Conservation (phyloP, 768 basidiomycete genomes). For the Mrakia blollopis region DNA sequence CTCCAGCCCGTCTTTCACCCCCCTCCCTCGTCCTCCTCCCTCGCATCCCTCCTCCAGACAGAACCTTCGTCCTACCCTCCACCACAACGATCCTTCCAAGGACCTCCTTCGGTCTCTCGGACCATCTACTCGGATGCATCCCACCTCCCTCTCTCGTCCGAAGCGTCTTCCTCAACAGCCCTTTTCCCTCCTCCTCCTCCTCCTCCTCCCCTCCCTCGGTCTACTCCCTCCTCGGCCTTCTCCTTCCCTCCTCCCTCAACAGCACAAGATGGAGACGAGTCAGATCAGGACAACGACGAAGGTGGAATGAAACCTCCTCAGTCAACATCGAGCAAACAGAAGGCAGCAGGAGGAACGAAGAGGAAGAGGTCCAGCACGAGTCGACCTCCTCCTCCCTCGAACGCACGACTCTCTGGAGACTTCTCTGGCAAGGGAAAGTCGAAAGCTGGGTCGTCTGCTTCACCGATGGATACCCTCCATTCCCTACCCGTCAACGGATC, state of each 20-base stretch:
- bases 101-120: not conserved
- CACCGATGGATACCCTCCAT: not conserved
- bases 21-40: slow-evolving; percentile 1
- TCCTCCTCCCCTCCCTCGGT: not conserved
- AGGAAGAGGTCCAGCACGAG: slow-evolving; percentile 24
- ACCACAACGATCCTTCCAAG: not conserved
- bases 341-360: not conserved
- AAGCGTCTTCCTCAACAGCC: slow-evolving; percentile 5
- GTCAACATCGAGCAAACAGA: not conserved
- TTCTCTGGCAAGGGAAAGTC: slow-evolving; percentile 15
- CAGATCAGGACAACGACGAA: not conserved
- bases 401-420: slow-evolving; percentile 6
- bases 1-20: not conserved
- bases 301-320: not conserved
- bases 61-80: not conserved
- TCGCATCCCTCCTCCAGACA: slow-evolving; percentile 9
- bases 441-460: slow-evolving; percentile 8
- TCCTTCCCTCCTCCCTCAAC: slow-evolving; percentile 9
- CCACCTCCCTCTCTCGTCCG: slow-evolving; percentile 11
- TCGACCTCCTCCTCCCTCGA: not conserved
- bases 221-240: slow-evolving; percentile 1
- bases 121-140: slow-evolving; percentile 18
- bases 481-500: not conserved
- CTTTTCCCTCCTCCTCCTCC: not conserved
- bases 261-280: not conserved